phyloP scores from a whole-genome alignment of 2,329 filamentous ascomycete species.

The Dactylonectria estremocensis region DNA sequence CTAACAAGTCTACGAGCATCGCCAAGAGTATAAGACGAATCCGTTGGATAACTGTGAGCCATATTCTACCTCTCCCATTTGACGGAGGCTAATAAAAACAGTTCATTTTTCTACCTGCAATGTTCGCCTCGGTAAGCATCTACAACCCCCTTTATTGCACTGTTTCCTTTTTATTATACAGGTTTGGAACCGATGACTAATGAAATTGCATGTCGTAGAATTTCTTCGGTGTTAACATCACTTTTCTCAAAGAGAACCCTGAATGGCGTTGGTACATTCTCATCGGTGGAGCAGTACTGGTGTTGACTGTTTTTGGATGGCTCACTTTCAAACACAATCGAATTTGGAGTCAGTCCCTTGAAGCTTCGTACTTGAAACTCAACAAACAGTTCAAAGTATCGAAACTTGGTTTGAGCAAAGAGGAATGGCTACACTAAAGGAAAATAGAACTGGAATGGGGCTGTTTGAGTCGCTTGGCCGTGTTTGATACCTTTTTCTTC shows the following conservation, averaged over 20 bases:
- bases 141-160: no score
- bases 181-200: no score
- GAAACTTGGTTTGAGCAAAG: neutral
- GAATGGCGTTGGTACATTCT: neutral
- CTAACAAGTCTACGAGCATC: neutral
- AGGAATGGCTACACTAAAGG: no score
- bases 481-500: no score
- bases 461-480: no score
- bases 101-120: neutral
- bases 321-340: neutral
- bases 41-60: neutral
- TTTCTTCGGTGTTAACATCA: neutral
- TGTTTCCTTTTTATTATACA: no score
- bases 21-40: conserved; percentile 4
- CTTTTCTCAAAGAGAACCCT: neutral
- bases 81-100: neutral
- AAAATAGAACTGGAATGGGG: no score
- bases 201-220: neutral
- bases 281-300: neutral
- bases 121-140: neutral
- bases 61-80: no score
- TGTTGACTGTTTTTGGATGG: neutral
- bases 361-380: neutral
- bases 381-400: neutral
- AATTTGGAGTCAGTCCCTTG: neutral